These are phyloP conservation scores for Chaetoscypha palmicola DNA, from an alignment of 2,329 filamentous ascomycete genomes.

Conservation along the genomic window DNA sequence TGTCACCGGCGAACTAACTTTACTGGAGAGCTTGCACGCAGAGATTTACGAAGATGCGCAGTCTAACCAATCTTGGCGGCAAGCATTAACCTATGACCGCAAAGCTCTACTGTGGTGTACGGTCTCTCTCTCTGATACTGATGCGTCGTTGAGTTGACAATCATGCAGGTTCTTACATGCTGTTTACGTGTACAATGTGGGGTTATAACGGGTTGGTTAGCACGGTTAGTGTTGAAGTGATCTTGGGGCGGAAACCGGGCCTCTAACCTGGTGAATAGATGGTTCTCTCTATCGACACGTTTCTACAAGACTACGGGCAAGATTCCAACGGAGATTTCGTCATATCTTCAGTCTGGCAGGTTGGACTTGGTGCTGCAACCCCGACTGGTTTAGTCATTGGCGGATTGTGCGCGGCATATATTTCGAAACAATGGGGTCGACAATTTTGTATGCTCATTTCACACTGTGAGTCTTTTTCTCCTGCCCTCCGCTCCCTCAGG, in stretches of 20 bases:
- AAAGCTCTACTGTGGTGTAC: constrained; percentile 18
- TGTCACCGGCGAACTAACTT: no score
- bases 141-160: neutral
- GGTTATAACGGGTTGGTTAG: constrained; percentile 23
- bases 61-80: no score
- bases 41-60: no score
- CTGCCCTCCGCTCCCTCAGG: neutral
- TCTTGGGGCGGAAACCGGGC: neutral
- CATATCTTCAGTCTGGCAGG: constrained; percentile 18
- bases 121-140: neutral
- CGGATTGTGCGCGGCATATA: constrained; percentile 14
- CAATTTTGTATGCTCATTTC: constrained; percentile 18
- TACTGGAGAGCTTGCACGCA: no score
- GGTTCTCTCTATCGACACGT: constrained; percentile 18
- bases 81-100: no score
- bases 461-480: constrained; percentile 10
- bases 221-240: constrained; percentile 8
- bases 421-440: constrained; percentile 17
- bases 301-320: constrained; percentile 18
- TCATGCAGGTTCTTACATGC: constrained; percentile 14
- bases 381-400: constrained; percentile 17
- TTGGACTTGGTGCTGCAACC: constrained; percentile 14
- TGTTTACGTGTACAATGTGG: constrained; percentile 23
- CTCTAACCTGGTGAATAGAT: constrained; percentile 12
- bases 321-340: constrained; percentile 14